phyloP scores from a whole-genome alignment of 805 yeast genomes.

The Yamadazyma insecticola region DNA sequence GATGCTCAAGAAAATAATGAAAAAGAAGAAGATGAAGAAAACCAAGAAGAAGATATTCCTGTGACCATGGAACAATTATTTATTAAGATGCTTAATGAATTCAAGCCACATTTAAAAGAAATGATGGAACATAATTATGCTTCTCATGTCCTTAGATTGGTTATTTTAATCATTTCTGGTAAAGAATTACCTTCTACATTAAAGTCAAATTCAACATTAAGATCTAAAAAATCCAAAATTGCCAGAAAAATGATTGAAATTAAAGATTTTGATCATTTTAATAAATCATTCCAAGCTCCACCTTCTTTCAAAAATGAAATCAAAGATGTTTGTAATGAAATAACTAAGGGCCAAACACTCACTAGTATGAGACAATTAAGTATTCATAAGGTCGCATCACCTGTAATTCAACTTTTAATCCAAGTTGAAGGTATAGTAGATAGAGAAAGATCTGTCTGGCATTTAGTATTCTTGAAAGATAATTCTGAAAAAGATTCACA shows the following conservation, averaged over 20 bases:
- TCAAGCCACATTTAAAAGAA: slow-evolving; percentile 51
- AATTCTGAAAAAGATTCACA: slow-evolving; percentile 48
- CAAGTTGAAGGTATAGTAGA: slow-evolving; percentile 80
- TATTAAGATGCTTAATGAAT: slow-evolving; percentile 59
- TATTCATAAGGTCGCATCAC: slow-evolving; percentile 78
- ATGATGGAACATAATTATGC: slow-evolving; percentile 78
- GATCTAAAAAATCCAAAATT: slow-evolving; percentile 79
- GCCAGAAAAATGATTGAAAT: slow-evolving; percentile 93
- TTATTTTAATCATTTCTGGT: slow-evolving; percentile 71
- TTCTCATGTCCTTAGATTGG: slow-evolving; percentile 77
- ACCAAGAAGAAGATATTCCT: slow-evolving; percentile 26
- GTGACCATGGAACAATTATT: slow-evolving; percentile 66
- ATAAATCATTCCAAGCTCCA: slow-evolving; percentile 66
- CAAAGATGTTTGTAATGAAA: slow-evolving; percentile 40
- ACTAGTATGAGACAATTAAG: slow-evolving; percentile 62
- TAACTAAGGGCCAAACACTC: slow-evolving; percentile 33
- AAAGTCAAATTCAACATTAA: slow-evolving; percentile 61
- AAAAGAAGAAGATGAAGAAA: slow-evolving; percentile 28
- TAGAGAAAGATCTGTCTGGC: slow-evolving; percentile 68
- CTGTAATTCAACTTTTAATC: slow-evolving; percentile 74
- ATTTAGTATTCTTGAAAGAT: slow-evolving; percentile 50
- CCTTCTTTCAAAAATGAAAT: slow-evolving; percentile 59
- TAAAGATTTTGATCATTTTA: slow-evolving; percentile 69
- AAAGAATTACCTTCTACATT: slow-evolving; percentile 72
- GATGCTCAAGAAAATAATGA: slow-evolving; percentile 33